Evolutionary conservation across 768 basidiomycete genomes (phyloP).

Genomic region (Dioszegia hungarica): DNA sequence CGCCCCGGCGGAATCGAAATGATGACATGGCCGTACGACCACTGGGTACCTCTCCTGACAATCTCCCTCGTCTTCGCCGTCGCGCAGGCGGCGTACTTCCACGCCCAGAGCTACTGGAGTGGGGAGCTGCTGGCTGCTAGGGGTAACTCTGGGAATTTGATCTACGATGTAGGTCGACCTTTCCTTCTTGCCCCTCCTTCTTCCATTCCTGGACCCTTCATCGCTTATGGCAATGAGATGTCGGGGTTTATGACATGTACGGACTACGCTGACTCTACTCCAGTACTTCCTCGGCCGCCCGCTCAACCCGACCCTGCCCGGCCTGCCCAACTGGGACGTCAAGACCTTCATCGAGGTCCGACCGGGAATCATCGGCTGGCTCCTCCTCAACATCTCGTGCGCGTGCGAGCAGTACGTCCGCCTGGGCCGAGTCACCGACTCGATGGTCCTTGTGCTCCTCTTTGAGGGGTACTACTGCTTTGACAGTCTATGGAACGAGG

Average conservation of each 20-base stretch:
- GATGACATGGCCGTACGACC: conserved; percentile 85
- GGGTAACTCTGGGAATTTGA: conserved; percentile 79
- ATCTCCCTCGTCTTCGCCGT: conserved; percentile 74
- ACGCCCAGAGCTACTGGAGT: conserved; percentile 63
- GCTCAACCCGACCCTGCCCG: conserved; percentile 64
- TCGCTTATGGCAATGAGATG: too few relatives aligned
- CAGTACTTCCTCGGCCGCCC: conserved; percentile 53
- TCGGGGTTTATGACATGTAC: background rate
- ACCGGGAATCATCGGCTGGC: conserved; percentile 88
- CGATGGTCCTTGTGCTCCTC: conserved; percentile 78
- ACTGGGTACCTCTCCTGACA: conserved; percentile 83
- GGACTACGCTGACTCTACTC: background rate
- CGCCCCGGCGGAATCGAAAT: conserved; percentile 66
- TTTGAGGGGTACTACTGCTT: conserved; percentile 85
- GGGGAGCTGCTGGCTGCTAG: conserved; percentile 78
- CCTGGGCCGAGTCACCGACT: conserved; percentile 74
- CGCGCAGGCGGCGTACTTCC: conserved; percentile 67
- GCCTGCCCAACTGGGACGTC: conserved; percentile 59
- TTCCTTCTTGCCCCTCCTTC: too few relatives aligned
- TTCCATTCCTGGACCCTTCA: too few relatives aligned
- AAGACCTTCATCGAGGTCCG: conserved; percentile 79
- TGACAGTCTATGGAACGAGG: conserved; percentile 88
- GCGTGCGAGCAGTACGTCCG: conserved; percentile 83
- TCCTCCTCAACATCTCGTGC: conserved; percentile 82
- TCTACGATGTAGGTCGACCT: conserved; percentile 73